These are phyloP conservation scores for Megacollybia marginata DNA, from an alignment of 768 basidiomycete species.

Conservation along the genomic window DNA sequence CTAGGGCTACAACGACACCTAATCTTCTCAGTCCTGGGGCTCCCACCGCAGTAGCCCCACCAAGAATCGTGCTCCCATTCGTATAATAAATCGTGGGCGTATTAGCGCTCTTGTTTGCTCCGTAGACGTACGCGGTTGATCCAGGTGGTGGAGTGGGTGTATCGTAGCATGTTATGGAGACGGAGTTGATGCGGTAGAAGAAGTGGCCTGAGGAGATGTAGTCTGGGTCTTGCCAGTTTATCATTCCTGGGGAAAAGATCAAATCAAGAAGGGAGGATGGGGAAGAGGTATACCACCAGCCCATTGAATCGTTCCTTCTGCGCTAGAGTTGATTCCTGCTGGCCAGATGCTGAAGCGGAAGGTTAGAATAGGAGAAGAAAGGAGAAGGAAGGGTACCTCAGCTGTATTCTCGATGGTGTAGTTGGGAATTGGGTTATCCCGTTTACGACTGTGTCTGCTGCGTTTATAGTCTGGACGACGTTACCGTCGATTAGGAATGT, in stretches of 20 bases:
- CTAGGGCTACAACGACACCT: no score
- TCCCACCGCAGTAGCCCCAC: no score
- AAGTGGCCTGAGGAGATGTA: conserved; percentile 68
- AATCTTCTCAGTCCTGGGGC: no score
- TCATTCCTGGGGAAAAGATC: conserved; percentile 37
- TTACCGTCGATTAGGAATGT: conserved; percentile 67
- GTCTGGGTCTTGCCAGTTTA: conserved; percentile 76
- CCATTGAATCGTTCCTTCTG: conserved; percentile 73
- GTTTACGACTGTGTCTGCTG: conserved; percentile 49
- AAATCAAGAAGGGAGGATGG: not conserved
- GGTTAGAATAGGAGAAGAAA: not conserved
- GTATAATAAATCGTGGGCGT: no score
- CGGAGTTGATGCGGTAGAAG: conserved; percentile 54
- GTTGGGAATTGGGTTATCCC: conserved; percentile 61
- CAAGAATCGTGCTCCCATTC: no score
- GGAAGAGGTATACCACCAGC: conserved; percentile 43
- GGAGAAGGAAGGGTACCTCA: conserved; percentile 43
- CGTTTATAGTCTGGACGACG: conserved; percentile 59
- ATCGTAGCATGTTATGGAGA: conserved; percentile 48
- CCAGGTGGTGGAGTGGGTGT: no score
- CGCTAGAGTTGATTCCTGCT: conserved; percentile 54
- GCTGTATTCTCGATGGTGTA: conserved; percentile 75
- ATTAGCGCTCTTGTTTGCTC: no score
- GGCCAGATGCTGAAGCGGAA: conserved; percentile 56
- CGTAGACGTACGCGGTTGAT: no score